phyloP scores from a whole-genome alignment of 306 rosid genomes.

The Astragalus glycyphyllos region DNA sequence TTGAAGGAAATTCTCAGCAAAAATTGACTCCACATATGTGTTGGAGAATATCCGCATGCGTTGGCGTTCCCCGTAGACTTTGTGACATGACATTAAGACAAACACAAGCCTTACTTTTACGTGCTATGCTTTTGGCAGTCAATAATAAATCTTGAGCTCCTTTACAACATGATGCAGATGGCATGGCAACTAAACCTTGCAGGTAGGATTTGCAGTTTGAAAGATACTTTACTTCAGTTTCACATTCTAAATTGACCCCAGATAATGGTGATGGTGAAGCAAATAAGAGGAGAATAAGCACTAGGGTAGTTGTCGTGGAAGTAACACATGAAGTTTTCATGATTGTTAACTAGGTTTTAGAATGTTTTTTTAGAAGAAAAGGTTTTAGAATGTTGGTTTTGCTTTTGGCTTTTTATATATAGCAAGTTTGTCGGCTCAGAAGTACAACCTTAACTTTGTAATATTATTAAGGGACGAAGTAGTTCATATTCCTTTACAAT shows the following conservation, averaged over 20 bases:
- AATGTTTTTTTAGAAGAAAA: too few relatives aligned
- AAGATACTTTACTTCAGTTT: background rate
- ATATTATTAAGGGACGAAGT: too few relatives aligned
- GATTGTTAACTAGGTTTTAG: too few relatives aligned
- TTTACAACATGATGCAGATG: conserved; percentile 1
- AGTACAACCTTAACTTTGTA: too few relatives aligned
- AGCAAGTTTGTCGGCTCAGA: too few relatives aligned
- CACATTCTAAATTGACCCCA: background rate
- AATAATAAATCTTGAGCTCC: background rate
- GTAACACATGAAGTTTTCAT: too few relatives aligned
- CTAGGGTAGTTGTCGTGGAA: background rate
- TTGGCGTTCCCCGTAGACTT: background rate
- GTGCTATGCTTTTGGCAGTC: background rate
- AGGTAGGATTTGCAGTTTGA: background rate
- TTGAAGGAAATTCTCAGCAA: background rate
- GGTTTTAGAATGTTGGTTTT: too few relatives aligned
- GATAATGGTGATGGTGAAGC: background rate
- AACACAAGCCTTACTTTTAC: background rate
- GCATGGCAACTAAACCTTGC: background rate
- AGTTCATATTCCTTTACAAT: too few relatives aligned
- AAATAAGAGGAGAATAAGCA: background rate
- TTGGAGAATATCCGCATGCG: background rate
- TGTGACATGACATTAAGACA: background rate
- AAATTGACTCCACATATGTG: background rate
- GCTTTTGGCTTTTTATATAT: too few relatives aligned